Conservation (phyloP, 495 filamentous ascomycete genomes). For the Tuber brumale region DNA sequence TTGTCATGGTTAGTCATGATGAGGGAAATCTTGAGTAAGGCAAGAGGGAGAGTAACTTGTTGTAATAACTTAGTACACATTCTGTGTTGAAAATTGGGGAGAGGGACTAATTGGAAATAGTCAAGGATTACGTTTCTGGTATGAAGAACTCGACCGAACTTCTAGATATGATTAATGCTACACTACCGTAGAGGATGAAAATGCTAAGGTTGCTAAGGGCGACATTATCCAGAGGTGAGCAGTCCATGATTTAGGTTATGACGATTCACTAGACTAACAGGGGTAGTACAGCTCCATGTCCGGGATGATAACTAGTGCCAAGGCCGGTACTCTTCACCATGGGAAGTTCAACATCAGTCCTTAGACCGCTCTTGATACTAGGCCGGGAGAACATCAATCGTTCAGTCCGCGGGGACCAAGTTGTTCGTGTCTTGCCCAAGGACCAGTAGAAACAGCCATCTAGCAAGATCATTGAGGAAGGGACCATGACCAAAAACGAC, state of each 20-base stretch:
- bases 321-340: conserved; percentile 79
- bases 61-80: conserved; percentile 40
- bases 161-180: conserved; percentile 88
- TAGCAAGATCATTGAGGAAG: conserved; percentile 91
- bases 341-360: conserved; percentile 92
- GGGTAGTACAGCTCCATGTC: conserved; percentile 74
- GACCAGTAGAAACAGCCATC: conserved; percentile 96
- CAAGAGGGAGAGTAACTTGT: conserved; percentile 55
- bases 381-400: conserved; percentile 97
- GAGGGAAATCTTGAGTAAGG: conserved; percentile 79
- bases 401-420: conserved; percentile 79
- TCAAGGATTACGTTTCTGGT: conserved; percentile 71
- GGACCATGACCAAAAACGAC: conserved; percentile 84
- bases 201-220: conserved; percentile 55
- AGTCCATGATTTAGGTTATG: not conserved
- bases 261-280: not conserved
- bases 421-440: conserved; percentile 83
- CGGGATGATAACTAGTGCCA: conserved; percentile 90
- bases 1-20: conserved; percentile 92
- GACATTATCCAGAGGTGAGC: conserved; percentile 59
- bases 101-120: conserved; percentile 42
- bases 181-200: conserved; percentile 54
- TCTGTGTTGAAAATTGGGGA: conserved; percentile 18
- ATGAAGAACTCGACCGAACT: conserved; percentile 76
- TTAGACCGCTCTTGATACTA: conserved; percentile 76